phyloP scores from a whole-genome alignment of 192 early-diverging fungal species.

The Paraglomus occultum region DNA sequence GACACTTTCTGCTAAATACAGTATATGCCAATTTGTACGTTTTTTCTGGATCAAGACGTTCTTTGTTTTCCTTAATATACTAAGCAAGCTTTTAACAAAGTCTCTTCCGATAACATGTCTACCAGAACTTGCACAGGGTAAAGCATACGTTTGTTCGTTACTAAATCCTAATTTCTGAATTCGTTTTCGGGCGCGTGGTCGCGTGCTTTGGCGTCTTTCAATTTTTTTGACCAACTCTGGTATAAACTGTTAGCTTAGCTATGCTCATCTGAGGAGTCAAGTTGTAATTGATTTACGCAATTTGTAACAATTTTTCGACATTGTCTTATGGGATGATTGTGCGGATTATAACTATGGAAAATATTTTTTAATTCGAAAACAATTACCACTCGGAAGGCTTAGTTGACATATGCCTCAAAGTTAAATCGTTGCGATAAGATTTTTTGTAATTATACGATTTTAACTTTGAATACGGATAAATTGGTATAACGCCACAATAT shows the following conservation, averaged over 20 bases:
- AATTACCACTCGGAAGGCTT: too few species aligned
- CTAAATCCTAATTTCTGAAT: conserved; percentile 8
- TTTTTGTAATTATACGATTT: too few species aligned
- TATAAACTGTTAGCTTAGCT: background rate
- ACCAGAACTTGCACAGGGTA: background rate
- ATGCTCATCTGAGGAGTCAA: conserved; percentile 5
- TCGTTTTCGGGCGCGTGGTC: background rate
- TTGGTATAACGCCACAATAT: too few species aligned
- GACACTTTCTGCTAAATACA: background rate
- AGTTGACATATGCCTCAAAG: too few species aligned
- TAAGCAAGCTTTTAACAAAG: too few species aligned
- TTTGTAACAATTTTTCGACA: conserved; percentile 12
- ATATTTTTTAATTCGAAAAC: too few species aligned
- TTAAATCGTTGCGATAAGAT: too few species aligned
- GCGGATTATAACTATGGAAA: background rate
- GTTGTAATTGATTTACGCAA: conserved; percentile 4
- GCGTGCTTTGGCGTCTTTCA: background rate
- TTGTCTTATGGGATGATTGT: background rate
- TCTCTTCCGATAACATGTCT: background rate
- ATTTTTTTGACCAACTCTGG: background rate
- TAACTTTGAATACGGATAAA: too few species aligned
- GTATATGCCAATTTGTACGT: background rate
- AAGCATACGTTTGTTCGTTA: conserved; percentile 4
- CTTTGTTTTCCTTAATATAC: conserved; percentile 6
- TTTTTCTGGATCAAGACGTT: background rate